Percentiles rank a stretch among this genome's conserved stretches.
Conservation (phyloP, 306 rosid genomes). For the Medicago lupulina region DNA sequence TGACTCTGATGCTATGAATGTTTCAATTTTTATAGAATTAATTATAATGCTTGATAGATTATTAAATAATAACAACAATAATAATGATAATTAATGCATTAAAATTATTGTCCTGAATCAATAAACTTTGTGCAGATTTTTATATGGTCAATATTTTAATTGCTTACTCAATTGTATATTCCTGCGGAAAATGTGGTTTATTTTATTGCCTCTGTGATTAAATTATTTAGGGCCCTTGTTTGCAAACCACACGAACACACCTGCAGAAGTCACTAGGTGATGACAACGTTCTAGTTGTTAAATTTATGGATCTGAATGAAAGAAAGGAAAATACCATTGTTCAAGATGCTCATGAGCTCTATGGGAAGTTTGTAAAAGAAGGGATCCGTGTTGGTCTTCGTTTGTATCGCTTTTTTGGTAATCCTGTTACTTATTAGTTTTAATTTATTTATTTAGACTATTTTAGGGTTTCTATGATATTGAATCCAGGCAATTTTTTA, state of each 20-base stretch:
- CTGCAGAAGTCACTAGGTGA: slow-evolving; percentile 78
- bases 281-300: slow-evolving; percentile 68
- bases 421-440: slow-evolving; percentile 25
- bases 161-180: slow-evolving; percentile 2
- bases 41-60: neutral
- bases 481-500: neutral
- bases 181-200: neutral
- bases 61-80: too few relatives aligned
- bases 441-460: neutral
- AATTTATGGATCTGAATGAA: slow-evolving; percentile 51
- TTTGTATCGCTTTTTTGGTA: slow-evolving; percentile 73
- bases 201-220: slow-evolving; percentile 27
- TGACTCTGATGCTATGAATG: neutral
- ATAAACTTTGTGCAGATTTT: neutral
- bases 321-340: neutral
- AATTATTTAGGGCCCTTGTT: slow-evolving; percentile 67
- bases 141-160: neutral
- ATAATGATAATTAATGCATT: neutral
- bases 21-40: neutral
- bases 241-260: slow-evolving; percentile 55
- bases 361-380: slow-evolving; percentile 59
- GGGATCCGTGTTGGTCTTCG: slow-evolving; percentile 76
- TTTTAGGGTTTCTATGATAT: slow-evolving; percentile 8
- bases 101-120: slow-evolving; percentile 8
- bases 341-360: slow-evolving; percentile 37